Evolutionary conservation across 2,329 filamentous ascomycete species (phyloP), one percentile per base, ranked within the genome.

Genomic region (Stemphylium lycopersici): DNA sequence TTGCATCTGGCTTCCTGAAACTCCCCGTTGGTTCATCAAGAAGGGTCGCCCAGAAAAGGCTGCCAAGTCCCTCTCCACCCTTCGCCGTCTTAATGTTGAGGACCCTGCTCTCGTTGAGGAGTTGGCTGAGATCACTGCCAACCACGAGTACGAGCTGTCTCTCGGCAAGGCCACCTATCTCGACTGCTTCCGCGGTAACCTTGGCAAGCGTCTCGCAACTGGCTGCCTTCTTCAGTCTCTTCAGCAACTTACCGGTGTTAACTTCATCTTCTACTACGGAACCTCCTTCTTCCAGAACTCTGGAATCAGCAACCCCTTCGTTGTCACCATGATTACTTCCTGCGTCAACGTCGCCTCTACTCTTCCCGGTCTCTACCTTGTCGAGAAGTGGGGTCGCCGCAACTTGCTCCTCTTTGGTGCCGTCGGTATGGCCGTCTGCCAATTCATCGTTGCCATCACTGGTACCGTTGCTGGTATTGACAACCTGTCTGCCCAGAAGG

Each of bases 301-400:
- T 6, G 74, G 75, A 20, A 74, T 77, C 59, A 52, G 54, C 29
- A 74, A 76, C 56, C 83, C 89, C 5, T 91, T 90, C 69, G 79
- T 84, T 41, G 88, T 91, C 57, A 84, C 84, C 13, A 82, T 93
- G 68, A 91, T 93, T 62, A 87, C 90, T 59, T 88, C 90, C 72
- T 78, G 88, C 51, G 89, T 95, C 77, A 95, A 95, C 70, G 86
- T 90, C 13, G 81, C 84, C 47, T 91, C 89, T 3, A 93, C 90
- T 1, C 71, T 93, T 49, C 89, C 90, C 2, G 90, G 89, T 54
- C 77, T 91, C 18, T 81, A 89, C 49, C 81, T 92, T n/a, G 90
- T 95, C 53, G 90, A 95, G 74, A 86, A 85, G 6, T 88, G 89
- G 83, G 90, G 90, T 57, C 87, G 90, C 53, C 87, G 90, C 24